phyloP scores from a whole-genome alignment of 2,329 filamentous ascomycete genomes.

The Paraconiothyrium sp. region DNA sequence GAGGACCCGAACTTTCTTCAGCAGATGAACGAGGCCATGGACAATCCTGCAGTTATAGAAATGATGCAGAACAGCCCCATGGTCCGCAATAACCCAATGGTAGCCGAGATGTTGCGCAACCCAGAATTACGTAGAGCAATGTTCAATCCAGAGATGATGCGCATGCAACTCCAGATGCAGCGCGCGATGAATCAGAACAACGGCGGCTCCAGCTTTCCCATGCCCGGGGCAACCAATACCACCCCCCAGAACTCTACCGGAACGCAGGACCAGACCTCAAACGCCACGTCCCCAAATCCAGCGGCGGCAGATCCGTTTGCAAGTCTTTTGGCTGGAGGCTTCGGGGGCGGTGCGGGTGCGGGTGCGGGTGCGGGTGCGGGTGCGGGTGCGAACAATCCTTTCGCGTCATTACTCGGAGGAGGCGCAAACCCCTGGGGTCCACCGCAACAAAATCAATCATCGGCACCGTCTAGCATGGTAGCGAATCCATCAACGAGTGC shows the following conservation, averaged over 20 bases:
- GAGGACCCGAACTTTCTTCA: conserved; percentile 87
- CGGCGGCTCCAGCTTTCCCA: conserved; percentile 75
- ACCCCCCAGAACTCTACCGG: conserved; percentile 65
- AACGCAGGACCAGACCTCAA: conserved; percentile 49
- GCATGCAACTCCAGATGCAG: conserved; percentile 84
- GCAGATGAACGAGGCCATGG: conserved; percentile 91
- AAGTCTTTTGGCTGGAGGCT: conserved; percentile 44
- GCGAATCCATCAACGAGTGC: conserved; percentile 20
- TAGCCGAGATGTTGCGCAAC: conserved; percentile 85
- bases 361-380: conserved; percentile 34
- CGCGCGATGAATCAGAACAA: conserved; percentile 64
- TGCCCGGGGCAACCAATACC: conserved; percentile 89
- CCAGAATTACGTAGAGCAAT: conserved; percentile 92
- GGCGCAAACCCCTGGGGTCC: conserved; percentile 48
- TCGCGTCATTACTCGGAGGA: conserved; percentile 65
- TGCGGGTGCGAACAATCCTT: conserved; percentile 55
- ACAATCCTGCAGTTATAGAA: conserved; percentile 93
- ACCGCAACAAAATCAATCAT: conserved; percentile 34
- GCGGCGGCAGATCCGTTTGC: conserved; percentile 59
- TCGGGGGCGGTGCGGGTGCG: conserved; percentile 35
- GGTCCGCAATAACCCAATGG: conserved; percentile 87
- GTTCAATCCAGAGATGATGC: conserved; percentile 85
- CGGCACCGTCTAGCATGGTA: conserved; percentile 34
- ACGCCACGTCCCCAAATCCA: conserved; percentile 30
- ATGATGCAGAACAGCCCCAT: conserved; percentile 72